Percentiles rank a stretch among this genome's conserved stretches.
Conservation (phyloP, 192 early-diverging fungal species). For the Coemansia sp. region DNA sequence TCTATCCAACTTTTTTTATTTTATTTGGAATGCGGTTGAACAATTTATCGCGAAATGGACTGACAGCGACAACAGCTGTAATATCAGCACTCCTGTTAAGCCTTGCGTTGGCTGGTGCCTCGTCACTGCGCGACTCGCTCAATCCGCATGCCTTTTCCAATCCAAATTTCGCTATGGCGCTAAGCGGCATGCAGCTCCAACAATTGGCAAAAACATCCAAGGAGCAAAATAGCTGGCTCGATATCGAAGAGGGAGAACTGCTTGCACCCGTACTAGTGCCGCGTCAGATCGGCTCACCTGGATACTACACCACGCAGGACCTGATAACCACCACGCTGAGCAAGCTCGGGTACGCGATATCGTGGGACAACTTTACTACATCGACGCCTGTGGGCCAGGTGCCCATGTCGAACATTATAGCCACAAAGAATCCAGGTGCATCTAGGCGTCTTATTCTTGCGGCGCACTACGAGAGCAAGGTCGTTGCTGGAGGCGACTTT, state of each 20-base stretch:
- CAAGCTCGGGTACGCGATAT: slow-evolving; percentile 75
- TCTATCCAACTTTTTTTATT: not conserved
- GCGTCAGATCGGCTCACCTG: slow-evolving; percentile 76
- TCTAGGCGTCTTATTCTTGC: slow-evolving; percentile 75
- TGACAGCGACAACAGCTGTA: not conserved
- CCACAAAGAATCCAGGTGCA: slow-evolving; percentile 80
- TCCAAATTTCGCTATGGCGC: slow-evolving; percentile 25
- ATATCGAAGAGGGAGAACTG: slow-evolving; percentile 56
- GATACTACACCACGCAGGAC: slow-evolving; percentile 66
- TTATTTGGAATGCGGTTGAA: not conserved
- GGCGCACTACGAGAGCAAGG: slow-evolving; percentile 93
- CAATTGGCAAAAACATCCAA: slow-evolving; percentile 15
- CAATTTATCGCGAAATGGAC: not conserved
- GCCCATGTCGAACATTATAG: slow-evolving; percentile 84
- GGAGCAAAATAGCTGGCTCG: slow-evolving; percentile 32
- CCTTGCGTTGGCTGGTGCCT: not conserved
- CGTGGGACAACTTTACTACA: slow-evolving; percentile 74
- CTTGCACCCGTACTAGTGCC: slow-evolving; percentile 74
- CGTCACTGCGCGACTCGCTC: slow-evolving; percentile 1
- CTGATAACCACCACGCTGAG: slow-evolving; percentile 68
- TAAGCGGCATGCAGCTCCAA: slow-evolving; percentile 35
- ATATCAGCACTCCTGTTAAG: not conserved
- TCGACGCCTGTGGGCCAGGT: slow-evolving; percentile 76
- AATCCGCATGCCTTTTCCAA: slow-evolving; percentile 26
- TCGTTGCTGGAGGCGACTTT: slow-evolving; percentile 65